Percentiles rank a stretch among this genome's conserved stretches.
These are phyloP conservation scores for Mycena pura DNA, from an alignment of 768 basidiomycete genomes.

Conservation along the genomic window DNA sequence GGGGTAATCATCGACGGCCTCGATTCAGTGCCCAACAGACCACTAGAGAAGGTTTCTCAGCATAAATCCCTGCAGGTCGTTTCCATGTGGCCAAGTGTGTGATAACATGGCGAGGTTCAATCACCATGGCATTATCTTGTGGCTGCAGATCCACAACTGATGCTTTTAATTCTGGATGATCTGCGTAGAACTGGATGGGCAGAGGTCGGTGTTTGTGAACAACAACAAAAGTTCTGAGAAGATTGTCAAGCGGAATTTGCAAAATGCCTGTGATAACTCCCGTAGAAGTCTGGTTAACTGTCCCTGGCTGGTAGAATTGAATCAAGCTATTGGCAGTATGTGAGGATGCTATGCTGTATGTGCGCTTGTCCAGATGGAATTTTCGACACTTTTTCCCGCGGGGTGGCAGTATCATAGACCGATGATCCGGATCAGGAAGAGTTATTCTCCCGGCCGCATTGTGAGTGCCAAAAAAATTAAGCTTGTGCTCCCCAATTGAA, in stretches of 20 bases:
- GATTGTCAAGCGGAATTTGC: slow-evolving; percentile 7
- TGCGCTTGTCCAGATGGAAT: slow-evolving; percentile 9
- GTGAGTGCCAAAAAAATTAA: slow-evolving; percentile 7
- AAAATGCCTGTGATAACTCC: slow-evolving; percentile 6
- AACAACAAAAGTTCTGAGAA: slow-evolving; percentile 10
- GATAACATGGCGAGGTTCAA: slow-evolving; percentile 14
- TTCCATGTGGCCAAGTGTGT: slow-evolving; percentile 12
- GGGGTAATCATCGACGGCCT: not conserved
- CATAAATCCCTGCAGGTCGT: not conserved
- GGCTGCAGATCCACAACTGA: not conserved
- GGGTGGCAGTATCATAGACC: slow-evolving; percentile 10
- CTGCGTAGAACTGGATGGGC: not conserved
- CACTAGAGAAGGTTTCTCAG: not conserved
- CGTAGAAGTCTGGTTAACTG: not conserved
- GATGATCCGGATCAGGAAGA: slow-evolving; percentile 11
- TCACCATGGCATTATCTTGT: not conserved
- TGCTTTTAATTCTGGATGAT: slow-evolving; percentile 6
- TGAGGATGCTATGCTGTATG: slow-evolving; percentile 6
- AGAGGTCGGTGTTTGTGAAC: not conserved
- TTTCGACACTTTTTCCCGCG: slow-evolving; percentile 4
- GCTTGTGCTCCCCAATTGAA: slow-evolving; percentile 5
- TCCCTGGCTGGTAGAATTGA: slow-evolving; percentile 14
- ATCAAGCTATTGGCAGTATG: slow-evolving; percentile 3
- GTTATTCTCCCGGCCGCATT: slow-evolving; percentile 4
- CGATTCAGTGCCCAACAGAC: slow-evolving; percentile 23